phyloP scores from a whole-genome alignment of 23 red algal species.

The Cyanidium caldarium region DNA sequence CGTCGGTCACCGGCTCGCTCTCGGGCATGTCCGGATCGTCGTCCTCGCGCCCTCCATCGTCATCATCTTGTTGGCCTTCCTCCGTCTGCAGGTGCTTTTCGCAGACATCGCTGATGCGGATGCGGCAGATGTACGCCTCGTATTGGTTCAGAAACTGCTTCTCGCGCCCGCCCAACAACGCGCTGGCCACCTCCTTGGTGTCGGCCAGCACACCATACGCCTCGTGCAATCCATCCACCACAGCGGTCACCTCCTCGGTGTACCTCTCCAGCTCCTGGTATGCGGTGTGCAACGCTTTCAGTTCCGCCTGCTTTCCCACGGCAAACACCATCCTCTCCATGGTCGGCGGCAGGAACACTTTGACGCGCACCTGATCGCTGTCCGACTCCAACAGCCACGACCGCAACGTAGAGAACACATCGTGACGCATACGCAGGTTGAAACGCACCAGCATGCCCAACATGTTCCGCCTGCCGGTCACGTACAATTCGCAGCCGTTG shows the following conservation, averaged over 20 bases:
- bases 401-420: neutral
- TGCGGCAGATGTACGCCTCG: neutral
- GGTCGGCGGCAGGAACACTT: neutral
- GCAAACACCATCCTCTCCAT: conserved; percentile 1
- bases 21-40: neutral
- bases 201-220: neutral
- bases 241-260: neutral
- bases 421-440: neutral
- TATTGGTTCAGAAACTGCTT: neutral
- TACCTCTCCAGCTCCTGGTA: neutral
- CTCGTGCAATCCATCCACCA: neutral
- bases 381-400: neutral
- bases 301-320: neutral
- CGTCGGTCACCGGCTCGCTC: neutral
- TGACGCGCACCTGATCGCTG: neutral
- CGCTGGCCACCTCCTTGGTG: neutral
- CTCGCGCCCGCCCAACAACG: neutral
- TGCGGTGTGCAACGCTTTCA: conserved; percentile 1
- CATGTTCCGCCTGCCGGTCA: neutral
- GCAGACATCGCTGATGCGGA: neutral
- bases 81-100: neutral
- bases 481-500: neutral
- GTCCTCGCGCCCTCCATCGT: neutral
- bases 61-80: too few species aligned
- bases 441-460: neutral